Base-by-base conservation (phyloP, 2,329 filamentous ascomycete species). In the Emericellopsis cladophorae region DNA sequence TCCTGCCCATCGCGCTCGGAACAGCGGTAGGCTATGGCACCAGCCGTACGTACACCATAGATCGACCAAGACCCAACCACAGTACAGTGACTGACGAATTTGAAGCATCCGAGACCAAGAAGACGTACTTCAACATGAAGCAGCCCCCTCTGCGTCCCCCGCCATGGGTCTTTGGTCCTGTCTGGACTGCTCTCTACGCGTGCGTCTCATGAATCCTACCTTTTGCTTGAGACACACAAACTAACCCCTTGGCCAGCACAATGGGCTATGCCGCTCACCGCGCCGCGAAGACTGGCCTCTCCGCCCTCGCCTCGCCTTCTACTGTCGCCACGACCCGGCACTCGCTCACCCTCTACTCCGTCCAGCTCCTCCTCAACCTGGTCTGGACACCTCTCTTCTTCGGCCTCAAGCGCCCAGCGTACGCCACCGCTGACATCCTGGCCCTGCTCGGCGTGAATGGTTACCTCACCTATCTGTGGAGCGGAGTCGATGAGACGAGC, bases 381-480 rank as follows among this genome's bases (percentile, higher is more conserved):
- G 60, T 81, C 41, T 96, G 86, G 86, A 95, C 88, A 75, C 90
- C 90, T 11, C 72, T 95, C 10, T 95, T 95, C 72, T 95, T 95
- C 56, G 72, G 75, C n/a, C 55, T 81, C 39, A 79, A 81, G 48
- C 75, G 76, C 14, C 87, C 88, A 1, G 69, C 81, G 40, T 75
- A 78, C 54, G 88, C 89, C 4, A 77, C 85, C 7, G 71, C 72
- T 23, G 85, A 95, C 56, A 81, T 94, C 39, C 62, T 84, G 23
- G 71, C 79, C 0, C 68, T 95, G 8, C 67, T 81, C 1, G 86
- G 82, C 8, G 66, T 81, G 24, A 84, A 85, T 37, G 74, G 71
- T 7, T 89, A 87, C 51, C 62, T 95, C 39, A 72, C 84, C 12
- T 84, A 82, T 53, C 63, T 84, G 43, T 95, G 86, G 80, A 76